Evolutionary conservation across 192 early-diverging fungal genomes (phyloP).

Genomic region (Coemansia sp.): DNA sequence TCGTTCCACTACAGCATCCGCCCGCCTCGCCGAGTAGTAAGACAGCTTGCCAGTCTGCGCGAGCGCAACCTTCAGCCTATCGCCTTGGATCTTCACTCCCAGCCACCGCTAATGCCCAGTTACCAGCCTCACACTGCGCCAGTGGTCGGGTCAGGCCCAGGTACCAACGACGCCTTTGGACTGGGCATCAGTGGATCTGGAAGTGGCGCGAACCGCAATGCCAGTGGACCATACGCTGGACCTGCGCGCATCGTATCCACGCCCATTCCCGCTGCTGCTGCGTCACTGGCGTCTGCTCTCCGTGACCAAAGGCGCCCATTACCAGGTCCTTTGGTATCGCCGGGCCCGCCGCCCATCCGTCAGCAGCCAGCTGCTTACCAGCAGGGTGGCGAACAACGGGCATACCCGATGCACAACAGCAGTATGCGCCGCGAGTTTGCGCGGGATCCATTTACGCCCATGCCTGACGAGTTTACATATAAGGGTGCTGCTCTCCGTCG

Average conservation of each 20-base stretch:
- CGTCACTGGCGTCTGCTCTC: constrained; percentile 7
- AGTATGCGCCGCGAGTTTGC: constrained; percentile 21
- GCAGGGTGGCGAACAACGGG: not conserved
- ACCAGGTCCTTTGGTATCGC: not conserved
- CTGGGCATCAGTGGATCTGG: constrained; percentile 29
- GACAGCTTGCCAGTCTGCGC: constrained; percentile 44
- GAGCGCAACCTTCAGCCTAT: constrained; percentile 21
- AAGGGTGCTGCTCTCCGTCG: constrained; percentile 45
- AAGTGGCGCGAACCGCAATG: not conserved
- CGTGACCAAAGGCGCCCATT: not conserved
- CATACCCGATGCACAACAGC: constrained; percentile 13
- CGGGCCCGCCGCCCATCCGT: not conserved
- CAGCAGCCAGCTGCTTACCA: not conserved
- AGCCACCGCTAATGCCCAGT: not conserved
- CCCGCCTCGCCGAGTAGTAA: constrained; percentile 41
- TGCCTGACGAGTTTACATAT: constrained; percentile 42
- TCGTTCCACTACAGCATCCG: constrained; percentile 42
- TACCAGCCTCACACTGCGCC: constrained; percentile 37
- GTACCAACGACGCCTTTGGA: constrained; percentile 17
- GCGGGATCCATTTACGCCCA: constrained; percentile 31
- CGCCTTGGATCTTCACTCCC: constrained; percentile 21
- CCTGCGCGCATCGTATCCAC: constrained; percentile 34
- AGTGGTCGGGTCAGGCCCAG: not conserved
- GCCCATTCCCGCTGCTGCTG: constrained; percentile 20
- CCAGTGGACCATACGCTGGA: not conserved